Base-by-base conservation (phyloP, 495 filamentous ascomycete species). In the Parachaetomium inaequale region DNA sequence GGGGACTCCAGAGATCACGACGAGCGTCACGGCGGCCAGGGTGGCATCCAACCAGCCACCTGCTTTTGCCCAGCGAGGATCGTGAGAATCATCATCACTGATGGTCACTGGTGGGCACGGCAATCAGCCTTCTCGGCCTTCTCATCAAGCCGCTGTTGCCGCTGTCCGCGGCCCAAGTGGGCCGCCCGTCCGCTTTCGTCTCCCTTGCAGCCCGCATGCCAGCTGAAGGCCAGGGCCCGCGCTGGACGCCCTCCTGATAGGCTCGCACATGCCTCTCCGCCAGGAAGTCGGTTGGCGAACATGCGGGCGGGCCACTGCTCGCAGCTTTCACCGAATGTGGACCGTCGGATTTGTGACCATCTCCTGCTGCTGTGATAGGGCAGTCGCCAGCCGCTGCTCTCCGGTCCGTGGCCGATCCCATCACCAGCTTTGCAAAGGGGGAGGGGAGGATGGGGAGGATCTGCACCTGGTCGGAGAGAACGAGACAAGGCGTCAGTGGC, bases 191-290 rank as follows among this genome's bases (percentile, higher is more conserved):
- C 63, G 21, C 34, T 34, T 53, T 56, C 25, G 47, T 29, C 25
- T 29, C 31, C 64, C 59, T 58, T 63, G 64, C 64, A 63, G 34
- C 15, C 47, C 50, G 40, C 52, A 59, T 25, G 21, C 36, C 59
- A 66, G 64, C 60, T 63, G 60, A 66, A 62, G 32, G 36, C 51
- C 46, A 19, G 53, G 34, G 32, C 32, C 36, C 17, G 49, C 45
- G 2, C 5, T 23, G 6, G 23, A 26, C 0, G 17, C 7, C 3
- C 12, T 25, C 21, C 7, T 63, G 61, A 63, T 63, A 63, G 61
- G 61, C 26, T 29, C 4, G 32, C 0, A 34, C 25, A 0, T 8
- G 15, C 42, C 29, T 19, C 31, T 56, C n/a, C 11, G n/a, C 28
- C 29, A 1, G 10, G 19, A 3, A 2, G 45, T 15, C 34, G 40